Conservation (phyloP, 345 rosid species). For the Dipteronia dyeriana region DNA sequence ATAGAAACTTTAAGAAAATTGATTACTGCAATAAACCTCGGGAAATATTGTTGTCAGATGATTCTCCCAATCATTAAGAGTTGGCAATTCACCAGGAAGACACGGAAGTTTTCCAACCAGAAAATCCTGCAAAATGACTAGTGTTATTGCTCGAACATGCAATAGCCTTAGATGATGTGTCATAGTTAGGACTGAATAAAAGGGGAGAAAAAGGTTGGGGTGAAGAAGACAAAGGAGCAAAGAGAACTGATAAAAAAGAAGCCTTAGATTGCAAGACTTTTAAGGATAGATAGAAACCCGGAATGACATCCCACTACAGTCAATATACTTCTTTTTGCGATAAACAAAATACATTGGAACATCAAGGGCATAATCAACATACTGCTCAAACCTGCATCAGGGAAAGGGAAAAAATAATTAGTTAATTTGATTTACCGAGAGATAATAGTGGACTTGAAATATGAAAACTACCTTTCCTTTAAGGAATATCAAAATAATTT, state of each 20-base stretch:
- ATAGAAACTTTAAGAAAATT: background rate
- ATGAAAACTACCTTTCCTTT: background rate
- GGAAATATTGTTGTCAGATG: conserved; percentile 97
- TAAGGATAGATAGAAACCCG: conserved; percentile 72
- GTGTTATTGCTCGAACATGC: conserved; percentile 8
- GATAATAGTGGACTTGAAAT: background rate
- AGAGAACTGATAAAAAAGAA: conserved; percentile 16
- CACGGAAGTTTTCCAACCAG: conserved; percentile 93
- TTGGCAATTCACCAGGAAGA: conserved; percentile 92
- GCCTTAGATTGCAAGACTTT: conserved; percentile 35
- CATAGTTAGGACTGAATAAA: background rate
- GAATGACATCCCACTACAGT: conserved; percentile 95
- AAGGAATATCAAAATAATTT: background rate
- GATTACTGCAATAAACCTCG: conserved; percentile 53
- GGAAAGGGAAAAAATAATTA: conserved; percentile 1
- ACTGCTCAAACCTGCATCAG: conserved; percentile 89
- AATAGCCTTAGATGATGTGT: background rate
- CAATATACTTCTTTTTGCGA: conserved; percentile 76
- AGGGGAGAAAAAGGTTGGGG: background rate
- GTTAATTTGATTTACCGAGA: background rate
- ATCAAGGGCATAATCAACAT: conserved; percentile 99
- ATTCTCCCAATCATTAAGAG: conserved; percentile 95
- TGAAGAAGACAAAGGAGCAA: background rate
- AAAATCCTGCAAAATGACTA: conserved; percentile 67
- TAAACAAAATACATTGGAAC: conserved; percentile 99